A percentile compares a stretch with the other conserved stretches of the same genome.
Conservation (phyloP, 371 early-diverging fungal species). For the Astathelohania contejeani region DNA sequence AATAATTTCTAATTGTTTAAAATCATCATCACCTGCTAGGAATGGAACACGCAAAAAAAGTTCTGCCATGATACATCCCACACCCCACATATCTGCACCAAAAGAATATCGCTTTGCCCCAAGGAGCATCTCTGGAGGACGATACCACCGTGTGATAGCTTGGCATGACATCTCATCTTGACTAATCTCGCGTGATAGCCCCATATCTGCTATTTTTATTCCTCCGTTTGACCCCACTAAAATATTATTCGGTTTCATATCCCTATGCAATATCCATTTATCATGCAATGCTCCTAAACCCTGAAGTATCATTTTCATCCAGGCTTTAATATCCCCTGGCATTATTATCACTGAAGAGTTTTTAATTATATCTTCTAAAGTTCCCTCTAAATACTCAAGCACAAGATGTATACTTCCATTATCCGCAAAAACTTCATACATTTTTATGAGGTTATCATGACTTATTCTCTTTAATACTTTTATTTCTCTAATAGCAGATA, state of each 20-base stretch:
- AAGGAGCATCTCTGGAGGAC: slow-evolving; percentile 89
- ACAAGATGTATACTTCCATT: slow-evolving; percentile 77
- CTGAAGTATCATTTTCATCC: slow-evolving; percentile 86
- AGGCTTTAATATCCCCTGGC: slow-evolving; percentile 87
- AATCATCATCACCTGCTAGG: slow-evolving; percentile 69
- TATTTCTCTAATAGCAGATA: slow-evolving; percentile 87
- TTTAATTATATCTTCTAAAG: slow-evolving; percentile 87
- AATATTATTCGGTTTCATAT: slow-evolving; percentile 98
- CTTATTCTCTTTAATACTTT: slow-evolving; percentile 73
- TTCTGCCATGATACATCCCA: slow-evolving; percentile 96
- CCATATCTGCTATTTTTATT: slow-evolving; percentile 96
- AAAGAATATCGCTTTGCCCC: slow-evolving; percentile 72
- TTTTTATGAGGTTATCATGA: slow-evolving; percentile 75
- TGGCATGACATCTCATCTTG: slow-evolving; percentile 79
- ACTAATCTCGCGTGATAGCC: slow-evolving; percentile 74
- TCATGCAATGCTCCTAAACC: slow-evolving; percentile 79
- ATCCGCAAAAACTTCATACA: slow-evolving; percentile 72
- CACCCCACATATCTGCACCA: slow-evolving; percentile 90
- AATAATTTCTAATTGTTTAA: slow-evolving; percentile 75
- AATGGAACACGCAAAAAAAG: slow-evolving; percentile 82
- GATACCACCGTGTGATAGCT: slow-evolving; percentile 95
- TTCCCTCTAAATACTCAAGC: slow-evolving; percentile 77
- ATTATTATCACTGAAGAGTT: slow-evolving; percentile 74
- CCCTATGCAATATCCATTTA: slow-evolving; percentile 79
- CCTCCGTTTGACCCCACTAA: slow-evolving; percentile 69